phyloP scores from a whole-genome alignment of 2,329 filamentous ascomycete species.

The Fusarium robinianum region DNA sequence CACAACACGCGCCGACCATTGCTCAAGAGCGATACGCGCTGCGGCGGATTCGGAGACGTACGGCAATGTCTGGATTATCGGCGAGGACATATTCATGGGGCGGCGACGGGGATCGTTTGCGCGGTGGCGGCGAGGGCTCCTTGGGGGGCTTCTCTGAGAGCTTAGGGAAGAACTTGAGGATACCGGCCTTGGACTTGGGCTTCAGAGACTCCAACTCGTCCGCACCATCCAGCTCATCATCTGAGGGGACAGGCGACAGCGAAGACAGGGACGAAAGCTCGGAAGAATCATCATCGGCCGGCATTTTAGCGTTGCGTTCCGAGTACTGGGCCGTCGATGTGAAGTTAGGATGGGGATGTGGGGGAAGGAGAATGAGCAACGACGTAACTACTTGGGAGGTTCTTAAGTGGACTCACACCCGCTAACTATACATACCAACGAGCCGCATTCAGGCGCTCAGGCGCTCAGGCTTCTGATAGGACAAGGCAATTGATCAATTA shows the following conservation, averaged over 20 bases:
- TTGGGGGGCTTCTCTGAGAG: conserved; percentile 56
- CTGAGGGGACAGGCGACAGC: conserved; percentile 50
- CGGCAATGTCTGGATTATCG: conserved; percentile 90
- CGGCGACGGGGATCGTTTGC: conserved; percentile 84
- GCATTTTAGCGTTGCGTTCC: conserved; percentile 51
- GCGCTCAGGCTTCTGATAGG: conserved; percentile 40
- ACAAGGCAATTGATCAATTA: conserved; percentile 32
- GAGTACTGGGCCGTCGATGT: too few relatives aligned
- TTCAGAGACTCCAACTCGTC: conserved; percentile 37
- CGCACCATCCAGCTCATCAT: conserved; percentile 56
- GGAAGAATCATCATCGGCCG: conserved; percentile 65
- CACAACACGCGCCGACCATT: conserved; percentile 44
- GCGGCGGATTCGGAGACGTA: conserved; percentile 59
- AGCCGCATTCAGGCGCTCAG: conserved; percentile 44
- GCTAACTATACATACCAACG: conserved; percentile 34
- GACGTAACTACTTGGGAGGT: conserved; percentile 38
- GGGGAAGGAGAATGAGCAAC: conserved; percentile 40
- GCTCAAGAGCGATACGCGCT: conserved; percentile 19
- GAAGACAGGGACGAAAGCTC: conserved; percentile 64
- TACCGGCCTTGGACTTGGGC: conserved; percentile 60
- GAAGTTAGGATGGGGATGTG: conserved; percentile 39
- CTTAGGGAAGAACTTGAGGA: conserved; percentile 71
- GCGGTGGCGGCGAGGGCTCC: conserved; percentile 67
- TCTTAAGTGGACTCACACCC: conserved; percentile 38
- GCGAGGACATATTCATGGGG: conserved; percentile 88